These are phyloP conservation scores for Macadamia integrifolia DNA, from an alignment of 164 flowering plant species.

Conservation along the genomic window DNA sequence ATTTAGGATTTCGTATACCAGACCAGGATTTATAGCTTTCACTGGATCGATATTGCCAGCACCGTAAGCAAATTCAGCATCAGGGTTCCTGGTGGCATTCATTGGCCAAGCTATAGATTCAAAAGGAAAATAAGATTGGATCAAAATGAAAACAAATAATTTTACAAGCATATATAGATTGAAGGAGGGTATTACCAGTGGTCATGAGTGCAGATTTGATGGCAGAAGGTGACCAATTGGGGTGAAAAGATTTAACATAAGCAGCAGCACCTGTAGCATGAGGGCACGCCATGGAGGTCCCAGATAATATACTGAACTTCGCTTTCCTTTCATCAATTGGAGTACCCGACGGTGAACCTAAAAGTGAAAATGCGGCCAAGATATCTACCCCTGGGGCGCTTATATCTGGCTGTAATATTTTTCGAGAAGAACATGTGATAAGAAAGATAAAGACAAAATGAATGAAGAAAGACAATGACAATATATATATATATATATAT, in stretches of 20 bases:
- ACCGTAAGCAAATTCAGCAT: constrained; percentile 13
- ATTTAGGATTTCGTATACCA: no score
- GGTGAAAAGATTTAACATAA: no score
- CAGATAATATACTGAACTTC: constrained; percentile 9
- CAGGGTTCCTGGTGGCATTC: background rate
- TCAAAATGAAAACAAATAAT: background rate
- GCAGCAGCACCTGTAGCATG: no score
- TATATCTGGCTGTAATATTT: no score
- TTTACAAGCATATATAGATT: no score
- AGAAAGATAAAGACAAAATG: no score
- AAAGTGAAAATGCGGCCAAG: constrained; percentile 42
- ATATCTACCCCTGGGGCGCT: no score
- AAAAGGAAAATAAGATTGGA: background rate
- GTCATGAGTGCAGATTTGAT: constrained; percentile 48
- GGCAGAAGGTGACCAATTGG: no score
- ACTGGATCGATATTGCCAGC: constrained; percentile 30
- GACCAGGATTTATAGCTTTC: constrained; percentile 16
- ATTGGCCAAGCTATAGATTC: constrained; percentile 7
- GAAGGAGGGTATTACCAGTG: constrained; percentile 27
- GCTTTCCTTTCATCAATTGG: constrained; percentile 27
- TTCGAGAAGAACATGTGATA: no score
- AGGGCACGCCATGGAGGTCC: no score
- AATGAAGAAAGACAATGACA: constrained; percentile 30
- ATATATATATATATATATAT: constrained; percentile 3
- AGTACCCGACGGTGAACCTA: constrained; percentile 9